Conservation (phyloP, 2,329 filamentous ascomycete genomes). For the Tolypocladium tropicale region DNA sequence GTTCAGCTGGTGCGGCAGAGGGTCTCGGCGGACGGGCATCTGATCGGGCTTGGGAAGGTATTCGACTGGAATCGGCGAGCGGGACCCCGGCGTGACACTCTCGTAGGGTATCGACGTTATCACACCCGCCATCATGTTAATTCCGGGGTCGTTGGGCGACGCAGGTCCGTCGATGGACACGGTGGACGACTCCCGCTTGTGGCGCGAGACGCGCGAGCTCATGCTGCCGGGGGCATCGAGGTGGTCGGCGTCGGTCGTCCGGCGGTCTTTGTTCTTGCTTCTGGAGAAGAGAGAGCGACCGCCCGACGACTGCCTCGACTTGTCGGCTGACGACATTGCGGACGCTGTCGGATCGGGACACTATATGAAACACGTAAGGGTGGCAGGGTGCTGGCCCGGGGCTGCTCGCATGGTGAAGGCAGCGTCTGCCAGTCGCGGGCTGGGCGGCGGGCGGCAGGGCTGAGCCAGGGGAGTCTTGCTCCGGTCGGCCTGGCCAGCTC, state of each 20-base stretch:
- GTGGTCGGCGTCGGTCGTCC: constrained; percentile 47
- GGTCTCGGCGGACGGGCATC: constrained; percentile 54
- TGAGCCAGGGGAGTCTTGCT: neutral
- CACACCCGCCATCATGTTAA: constrained; percentile 69
- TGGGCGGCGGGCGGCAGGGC: constrained; percentile 1
- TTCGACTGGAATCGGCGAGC: constrained; percentile 62
- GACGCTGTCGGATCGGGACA: constrained; percentile 2
- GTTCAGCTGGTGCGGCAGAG: constrained; percentile 73
- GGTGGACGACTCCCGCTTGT: constrained; percentile 62
- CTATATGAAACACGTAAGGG: constrained; percentile 21
- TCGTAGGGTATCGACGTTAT: constrained; percentile 88
- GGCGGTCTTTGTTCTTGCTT: constrained; percentile 67
- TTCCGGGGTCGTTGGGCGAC: constrained; percentile 53
- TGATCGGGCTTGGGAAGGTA: constrained; percentile 61
- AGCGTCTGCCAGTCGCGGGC: constrained; percentile 4
- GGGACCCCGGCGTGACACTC: constrained; percentile 51
- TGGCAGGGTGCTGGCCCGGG: constrained; percentile 23
- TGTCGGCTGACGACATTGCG: constrained; percentile 58
- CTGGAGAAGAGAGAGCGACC: constrained; percentile 80
- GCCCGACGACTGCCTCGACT: constrained; percentile 68
- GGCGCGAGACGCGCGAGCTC: constrained; percentile 62
- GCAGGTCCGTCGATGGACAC: constrained; percentile 60
- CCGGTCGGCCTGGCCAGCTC: neutral
- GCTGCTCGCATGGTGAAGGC: constrained; percentile 29
- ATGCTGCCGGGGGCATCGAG: constrained; percentile 50